Conservation (phyloP, 129 eudicot genomes). For the Oenanthe sinensis region DNA sequence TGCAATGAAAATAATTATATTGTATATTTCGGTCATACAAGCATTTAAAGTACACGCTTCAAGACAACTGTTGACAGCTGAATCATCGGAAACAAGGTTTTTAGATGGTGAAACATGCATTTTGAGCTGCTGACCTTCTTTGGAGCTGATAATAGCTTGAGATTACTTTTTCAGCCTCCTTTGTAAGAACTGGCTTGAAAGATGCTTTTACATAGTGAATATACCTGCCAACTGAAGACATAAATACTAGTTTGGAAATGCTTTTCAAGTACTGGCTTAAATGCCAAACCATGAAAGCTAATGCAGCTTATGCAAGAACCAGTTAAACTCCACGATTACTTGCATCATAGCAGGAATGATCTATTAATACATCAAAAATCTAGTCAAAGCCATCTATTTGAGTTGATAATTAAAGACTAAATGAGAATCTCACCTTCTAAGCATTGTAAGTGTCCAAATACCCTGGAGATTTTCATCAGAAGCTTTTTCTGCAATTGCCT, state of each 20-base stretch:
- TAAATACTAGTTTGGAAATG: not conserved
- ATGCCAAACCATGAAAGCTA: not conserved
- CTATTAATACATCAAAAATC: not conserved
- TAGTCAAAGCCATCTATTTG: not conserved
- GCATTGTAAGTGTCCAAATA: conserved; percentile 82
- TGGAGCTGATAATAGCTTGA: conserved; percentile 91
- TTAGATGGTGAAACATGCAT: conserved; percentile 49
- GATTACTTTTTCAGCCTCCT: conserved; percentile 83
- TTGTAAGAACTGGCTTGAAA: conserved; percentile 71
- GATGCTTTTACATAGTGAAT: conserved; percentile 70
- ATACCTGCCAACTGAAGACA: conserved; percentile 37
- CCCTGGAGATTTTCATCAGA: conserved; percentile 43
- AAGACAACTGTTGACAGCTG: conserved; percentile 6
- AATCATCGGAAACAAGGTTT: conserved; percentile 2
- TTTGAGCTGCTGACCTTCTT: conserved; percentile 71
- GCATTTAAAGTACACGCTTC: not conserved
- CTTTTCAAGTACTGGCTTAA: not conserved
- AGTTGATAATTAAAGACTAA: not conserved
- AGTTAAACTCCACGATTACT: not conserved
- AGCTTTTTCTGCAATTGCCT: conserved; percentile 56
- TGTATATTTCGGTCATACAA: not conserved
- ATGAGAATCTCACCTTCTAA: conserved; percentile 47
- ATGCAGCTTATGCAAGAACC: not conserved
- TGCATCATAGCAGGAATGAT: not conserved
- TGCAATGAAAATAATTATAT: conserved; percentile 21